Evolutionary conservation across 148 eudicot genomes (phyloP).

Genomic region (Persicaria tinctoria): DNA sequence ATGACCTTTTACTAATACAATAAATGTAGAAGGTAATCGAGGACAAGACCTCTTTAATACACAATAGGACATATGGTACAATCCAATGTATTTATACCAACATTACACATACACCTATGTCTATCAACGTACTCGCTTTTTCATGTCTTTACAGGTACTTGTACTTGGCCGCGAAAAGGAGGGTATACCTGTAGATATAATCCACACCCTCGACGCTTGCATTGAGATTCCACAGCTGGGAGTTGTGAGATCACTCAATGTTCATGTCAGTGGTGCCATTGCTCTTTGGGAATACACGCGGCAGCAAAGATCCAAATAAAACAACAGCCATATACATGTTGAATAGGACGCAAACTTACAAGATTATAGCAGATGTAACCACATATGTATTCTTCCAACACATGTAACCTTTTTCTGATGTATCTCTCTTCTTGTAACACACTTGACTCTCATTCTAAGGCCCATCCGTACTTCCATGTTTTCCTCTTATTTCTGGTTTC

Average conservation of each 20-base stretch:
- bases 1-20: neutral
- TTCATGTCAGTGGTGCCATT: slow-evolving; percentile 98
- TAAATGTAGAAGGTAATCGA: neutral
- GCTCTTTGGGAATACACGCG: slow-evolving; percentile 99
- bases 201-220: slow-evolving; percentile 86
- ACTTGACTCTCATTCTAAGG: neutral
- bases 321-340: slow-evolving; percentile 11
- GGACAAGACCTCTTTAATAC: neutral
- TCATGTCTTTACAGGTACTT: slow-evolving; percentile 51
- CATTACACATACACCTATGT: neutral
- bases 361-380: neutral
- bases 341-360: neutral
- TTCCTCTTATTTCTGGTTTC: too few species aligned
- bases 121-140: neutral
- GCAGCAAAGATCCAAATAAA: slow-evolving; percentile 61
- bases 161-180: slow-evolving; percentile 98
- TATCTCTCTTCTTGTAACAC: neutral
- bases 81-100: neutral
- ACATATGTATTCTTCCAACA: neutral
- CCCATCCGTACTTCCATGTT: neutral
- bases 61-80: neutral
- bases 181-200: slow-evolving; percentile 95
- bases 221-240: slow-evolving; percentile 97
- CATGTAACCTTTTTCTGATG: neutral
- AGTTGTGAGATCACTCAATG: slow-evolving; percentile 91